Evolutionary conservation across 2,329 filamentous ascomycete genomes (phyloP).

Genomic region (Biscogniauxia mediterranea): DNA sequence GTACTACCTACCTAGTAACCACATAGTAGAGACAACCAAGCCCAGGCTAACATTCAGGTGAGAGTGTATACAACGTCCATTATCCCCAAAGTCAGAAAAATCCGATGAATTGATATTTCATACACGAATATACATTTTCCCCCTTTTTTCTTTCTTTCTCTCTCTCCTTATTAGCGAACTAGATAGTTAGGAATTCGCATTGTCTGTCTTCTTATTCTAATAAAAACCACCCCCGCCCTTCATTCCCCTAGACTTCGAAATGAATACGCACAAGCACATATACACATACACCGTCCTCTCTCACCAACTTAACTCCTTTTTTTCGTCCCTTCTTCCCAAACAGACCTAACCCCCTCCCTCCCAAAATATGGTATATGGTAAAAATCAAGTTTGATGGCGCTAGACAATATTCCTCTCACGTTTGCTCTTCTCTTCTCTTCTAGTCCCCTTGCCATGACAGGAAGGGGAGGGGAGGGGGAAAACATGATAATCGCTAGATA

Average conservation of each 20-base stretch:
- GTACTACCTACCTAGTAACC: slow-evolving; percentile 1
- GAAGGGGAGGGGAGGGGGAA: too few relatives aligned
- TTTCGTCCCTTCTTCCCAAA: too few relatives aligned
- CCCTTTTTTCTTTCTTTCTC: not conserved
- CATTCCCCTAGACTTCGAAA: not conserved
- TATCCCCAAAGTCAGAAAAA: not conserved
- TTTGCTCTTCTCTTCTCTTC: too few relatives aligned
- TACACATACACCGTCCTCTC: not conserved
- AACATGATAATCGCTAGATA: too few relatives aligned
- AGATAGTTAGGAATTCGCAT: not conserved
- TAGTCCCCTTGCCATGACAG: too few relatives aligned
- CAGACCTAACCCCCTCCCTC: too few relatives aligned
- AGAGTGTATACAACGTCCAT: too few relatives aligned
- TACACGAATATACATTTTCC: not conserved
- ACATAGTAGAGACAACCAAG: slow-evolving; percentile 7
- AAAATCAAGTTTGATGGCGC: too few relatives aligned
- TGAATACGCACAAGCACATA: not conserved
- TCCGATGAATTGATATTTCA: not conserved
- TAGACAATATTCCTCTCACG: too few relatives aligned
- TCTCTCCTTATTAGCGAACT: not conserved
- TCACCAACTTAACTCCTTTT: too few relatives aligned
- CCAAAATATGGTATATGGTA: too few relatives aligned
- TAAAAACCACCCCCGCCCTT: not conserved
- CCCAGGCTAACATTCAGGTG: not conserved
- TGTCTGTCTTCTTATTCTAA: not conserved